Conservation (phyloP, 2,329 filamentous ascomycete genomes). For the Alternaria burnsii region DNA sequence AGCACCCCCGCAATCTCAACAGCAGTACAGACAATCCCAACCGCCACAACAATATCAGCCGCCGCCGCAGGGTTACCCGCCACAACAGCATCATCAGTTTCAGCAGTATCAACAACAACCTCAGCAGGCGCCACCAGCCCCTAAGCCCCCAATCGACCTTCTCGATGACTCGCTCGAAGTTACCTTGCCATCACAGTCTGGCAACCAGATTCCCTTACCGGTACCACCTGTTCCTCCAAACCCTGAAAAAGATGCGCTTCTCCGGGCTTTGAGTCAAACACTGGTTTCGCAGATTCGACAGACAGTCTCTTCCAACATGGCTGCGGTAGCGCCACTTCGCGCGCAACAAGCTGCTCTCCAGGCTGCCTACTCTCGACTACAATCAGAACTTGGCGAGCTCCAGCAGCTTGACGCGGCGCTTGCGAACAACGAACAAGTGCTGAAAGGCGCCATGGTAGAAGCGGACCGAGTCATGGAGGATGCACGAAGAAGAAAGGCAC, state of each 20-base stretch:
- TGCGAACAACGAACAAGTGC: constrained; percentile 77
- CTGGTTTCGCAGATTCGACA: constrained; percentile 74
- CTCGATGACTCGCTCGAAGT: constrained; percentile 70
- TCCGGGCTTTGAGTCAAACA: constrained; percentile 76
- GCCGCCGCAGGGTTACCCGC: constrained; percentile 19
- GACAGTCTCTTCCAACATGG: constrained; percentile 74
- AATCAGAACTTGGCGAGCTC: constrained; percentile 76
- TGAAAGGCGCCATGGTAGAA: constrained; percentile 78
- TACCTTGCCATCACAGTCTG: constrained; percentile 60
- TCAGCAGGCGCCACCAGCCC: constrained; percentile 39
- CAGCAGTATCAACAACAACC: constrained; percentile 28
- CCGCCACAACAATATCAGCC: constrained; percentile 23
- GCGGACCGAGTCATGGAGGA: constrained; percentile 81
- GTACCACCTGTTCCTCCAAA: constrained; percentile 93
- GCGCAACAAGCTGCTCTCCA: constrained; percentile 83
- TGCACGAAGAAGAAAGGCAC: constrained; percentile 73
- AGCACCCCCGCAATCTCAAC: constrained; percentile 22
- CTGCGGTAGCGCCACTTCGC: constrained; percentile 76
- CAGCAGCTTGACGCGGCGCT: constrained; percentile 75
- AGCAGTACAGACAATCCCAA: constrained; percentile 19
- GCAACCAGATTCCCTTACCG: constrained; percentile 61
- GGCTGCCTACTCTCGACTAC: constrained; percentile 71
- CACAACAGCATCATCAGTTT: constrained; percentile 28
- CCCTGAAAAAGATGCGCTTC: constrained; percentile 89
- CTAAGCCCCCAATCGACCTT: constrained; percentile 58